Conservation (phyloP, 2,329 filamentous ascomycete species). For the Colletotrichum sp. region DNA sequence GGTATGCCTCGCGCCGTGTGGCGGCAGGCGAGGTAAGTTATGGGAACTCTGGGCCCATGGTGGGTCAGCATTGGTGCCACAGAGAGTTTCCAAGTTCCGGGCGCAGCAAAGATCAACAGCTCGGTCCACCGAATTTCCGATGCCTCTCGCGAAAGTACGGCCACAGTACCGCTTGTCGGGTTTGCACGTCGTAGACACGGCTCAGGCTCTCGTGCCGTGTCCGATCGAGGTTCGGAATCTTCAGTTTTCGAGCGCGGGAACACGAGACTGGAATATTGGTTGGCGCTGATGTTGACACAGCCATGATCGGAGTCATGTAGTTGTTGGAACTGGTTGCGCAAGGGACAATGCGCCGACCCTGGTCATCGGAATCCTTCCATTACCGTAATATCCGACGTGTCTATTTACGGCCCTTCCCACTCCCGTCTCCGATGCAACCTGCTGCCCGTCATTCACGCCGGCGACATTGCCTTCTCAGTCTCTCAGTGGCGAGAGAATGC, state of each 20-base stretch:
- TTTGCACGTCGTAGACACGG: background rate
- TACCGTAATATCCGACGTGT: background rate
- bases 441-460: background rate
- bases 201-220: background rate
- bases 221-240: background rate
- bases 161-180: slow-evolving; percentile 1
- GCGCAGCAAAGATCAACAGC: background rate
- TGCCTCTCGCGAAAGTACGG: background rate
- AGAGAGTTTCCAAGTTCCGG: background rate
- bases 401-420: background rate
- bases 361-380: background rate
- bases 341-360: background rate
- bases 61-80: background rate
- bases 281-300: background rate
- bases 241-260: background rate
- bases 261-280: background rate
- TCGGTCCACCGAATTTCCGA: slow-evolving; percentile 1
- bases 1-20: background rate
- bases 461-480: background rate
- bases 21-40: background rate
- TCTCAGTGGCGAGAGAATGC: background rate
- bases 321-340: background rate
- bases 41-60: background rate
- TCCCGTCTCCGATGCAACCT: background rate
- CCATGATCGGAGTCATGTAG: background rate